Evolutionary conservation across 495 filamentous ascomycete genomes (phyloP), one percentile per base, ranked within the genome.

Genomic region (Echria macrotheca): DNA sequence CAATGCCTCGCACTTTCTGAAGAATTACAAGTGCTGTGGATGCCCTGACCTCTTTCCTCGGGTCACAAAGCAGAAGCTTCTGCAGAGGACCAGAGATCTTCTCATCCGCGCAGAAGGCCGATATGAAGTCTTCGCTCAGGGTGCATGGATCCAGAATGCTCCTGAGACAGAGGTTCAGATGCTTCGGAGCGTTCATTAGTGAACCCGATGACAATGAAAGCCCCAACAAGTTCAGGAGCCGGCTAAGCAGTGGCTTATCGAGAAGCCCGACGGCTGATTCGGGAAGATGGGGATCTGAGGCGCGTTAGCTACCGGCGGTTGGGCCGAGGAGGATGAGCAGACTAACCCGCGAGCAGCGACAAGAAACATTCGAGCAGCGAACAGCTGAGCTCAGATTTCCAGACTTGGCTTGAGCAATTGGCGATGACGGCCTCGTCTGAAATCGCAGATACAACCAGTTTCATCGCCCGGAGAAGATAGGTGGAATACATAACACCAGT

Each of bases 141-240:
- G 81, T 64, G 33, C 83, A 86, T 12, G 73, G 79, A 59, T 87
- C 80, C 0, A 89, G 65, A 2, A 91, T 67, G 10, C 80, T 70
- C 11, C 79, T 76, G 43, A 89, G 83, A 22, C 75, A 76, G 32
- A 75, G 57, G 37, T 69, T 60, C 3, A 80, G 54, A 59, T 80
- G 56, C 66, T 67, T 54, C 36, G 73, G 49, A 15, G 70, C 60
- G 25, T 59, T 51, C 25, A 61, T 58, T 17, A 61, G 55, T 12
- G 59, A 59, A 24, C 54, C 22, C 9, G 58, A 49, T 12, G 52
- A 28, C n/a, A 50, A 22, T 0, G 39, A 29, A 18, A 42, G 12
- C n/a, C 48, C 49, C 2, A 76, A 47, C 5, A 76, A 65, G 4
- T 53, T 26, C 11, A 72, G 56, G 2, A 78, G 64, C 5, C 71